phyloP scores from a whole-genome alignment of 225 moss, liverwort and hornwort genomes.

The Sphagnum tenellum region DNA sequence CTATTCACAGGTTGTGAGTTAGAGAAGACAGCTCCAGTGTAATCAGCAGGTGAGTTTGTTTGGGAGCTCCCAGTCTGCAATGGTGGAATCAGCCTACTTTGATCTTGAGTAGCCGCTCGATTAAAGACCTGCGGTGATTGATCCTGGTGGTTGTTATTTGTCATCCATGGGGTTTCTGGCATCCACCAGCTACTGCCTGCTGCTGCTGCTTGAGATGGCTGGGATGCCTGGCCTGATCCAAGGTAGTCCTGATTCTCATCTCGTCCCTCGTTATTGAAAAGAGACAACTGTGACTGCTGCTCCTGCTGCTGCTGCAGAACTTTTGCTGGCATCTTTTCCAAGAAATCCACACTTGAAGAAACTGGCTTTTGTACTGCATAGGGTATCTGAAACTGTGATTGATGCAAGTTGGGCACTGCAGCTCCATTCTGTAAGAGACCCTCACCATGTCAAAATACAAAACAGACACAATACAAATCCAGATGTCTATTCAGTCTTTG shows the following conservation, averaged over 20 bases:
- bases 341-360: conserved; percentile 33
- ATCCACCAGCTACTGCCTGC: conserved; percentile 43
- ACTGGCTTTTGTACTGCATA: conserved; percentile 73
- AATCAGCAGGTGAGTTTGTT: conserved; percentile 35
- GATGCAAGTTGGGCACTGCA: conserved; percentile 51
- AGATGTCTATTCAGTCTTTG: too few species aligned
- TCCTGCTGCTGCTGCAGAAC: conserved; percentile 53
- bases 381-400: conserved; percentile 60
- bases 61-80: conserved; percentile 55
- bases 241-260: conserved; percentile 78
- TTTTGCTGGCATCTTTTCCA: conserved; percentile 67
- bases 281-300: conserved; percentile 63
- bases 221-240: conserved; percentile 60
- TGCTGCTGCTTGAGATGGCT: conserved; percentile 44
- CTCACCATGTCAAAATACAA: too few species aligned
- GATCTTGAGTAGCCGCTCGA: conserved; percentile 57
- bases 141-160: conserved; percentile 56
- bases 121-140: conserved; percentile 61
- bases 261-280: conserved; percentile 51
- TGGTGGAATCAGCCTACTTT: conserved; percentile 52
- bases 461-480: too few species aligned
- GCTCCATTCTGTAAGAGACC: conserved; percentile 55
- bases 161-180: conserved; percentile 61
- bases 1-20: conserved; percentile 47
- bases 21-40: conserved; percentile 46